Evolutionary conservation across 1,284 basidiomycete species (phyloP), one percentile per base, ranked within the genome.

Genomic region (Sporisorium reilianum): DNA sequence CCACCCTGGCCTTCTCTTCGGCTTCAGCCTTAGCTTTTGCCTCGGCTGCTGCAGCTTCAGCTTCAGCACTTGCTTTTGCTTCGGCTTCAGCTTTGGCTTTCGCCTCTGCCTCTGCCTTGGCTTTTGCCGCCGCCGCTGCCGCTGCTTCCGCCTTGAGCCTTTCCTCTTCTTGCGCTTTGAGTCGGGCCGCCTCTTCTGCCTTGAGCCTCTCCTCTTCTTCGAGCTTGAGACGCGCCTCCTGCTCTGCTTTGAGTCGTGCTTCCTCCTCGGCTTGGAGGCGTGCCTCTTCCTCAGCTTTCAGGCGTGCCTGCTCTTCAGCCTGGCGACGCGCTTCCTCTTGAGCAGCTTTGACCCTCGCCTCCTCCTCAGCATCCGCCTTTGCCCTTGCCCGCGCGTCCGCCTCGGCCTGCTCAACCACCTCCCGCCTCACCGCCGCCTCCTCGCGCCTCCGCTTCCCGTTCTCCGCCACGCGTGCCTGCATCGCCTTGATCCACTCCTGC

Each of bases 361-460:
- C 26, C 30, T 44, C 50, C n/a, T 40, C 26, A 6, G 50, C 34
- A 40, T 38, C n/a, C 8, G 30, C 16, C n/a, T 44, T 16, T 48
- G 28, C 62, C 44, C n/a, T n/a, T n/a, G 38, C 44, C 18, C 45
- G 26, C 3, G 42, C 57, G 22, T 58, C 25, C 1, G 22, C 55
- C 25, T 53, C 30, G 11, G 55, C 54, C 22, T 66, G 30, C 23
- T 66, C 38, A 5, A 44, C 14, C 18, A 30, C 45, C 32, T 28
- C 56, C 22, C 36, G 34, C 45, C 63, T 66, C 22, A 41, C 48
- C 1, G 20, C 41, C 0, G 62, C 67, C n/a, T 59, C 55, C 5
- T 16, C 28, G 11, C 51, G 20, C n/a, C 58, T 60, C 12, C 51
- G 34, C 45, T 59, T 62, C 23, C 25, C 32, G 1, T 20, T 5